These are phyloP conservation scores for Phyllosticta paracitricarpa DNA, from an alignment of 2,329 filamentous ascomycete genomes.

Conservation along the genomic window DNA sequence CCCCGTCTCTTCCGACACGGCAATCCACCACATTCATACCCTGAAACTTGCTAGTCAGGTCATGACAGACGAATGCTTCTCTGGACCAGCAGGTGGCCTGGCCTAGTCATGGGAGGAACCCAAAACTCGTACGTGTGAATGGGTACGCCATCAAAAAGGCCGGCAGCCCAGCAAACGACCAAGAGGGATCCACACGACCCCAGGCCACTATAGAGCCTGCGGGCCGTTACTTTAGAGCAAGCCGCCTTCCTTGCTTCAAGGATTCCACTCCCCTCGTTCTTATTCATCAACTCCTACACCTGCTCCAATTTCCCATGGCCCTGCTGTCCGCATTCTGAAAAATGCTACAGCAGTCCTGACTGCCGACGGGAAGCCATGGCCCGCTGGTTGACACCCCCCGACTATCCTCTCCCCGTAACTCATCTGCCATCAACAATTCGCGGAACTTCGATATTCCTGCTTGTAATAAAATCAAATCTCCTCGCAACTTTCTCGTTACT, in stretches of 20 bases:
- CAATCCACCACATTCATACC: neutral
- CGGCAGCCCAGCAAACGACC: neutral
- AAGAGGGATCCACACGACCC: neutral
- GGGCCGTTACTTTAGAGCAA: neutral
- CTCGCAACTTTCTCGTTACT: neutral
- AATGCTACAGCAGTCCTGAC: neutral
- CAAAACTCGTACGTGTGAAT: neutral
- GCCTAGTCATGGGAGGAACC: neutral
- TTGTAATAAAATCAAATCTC: neutral
- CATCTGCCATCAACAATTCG: slow-evolving; percentile 2
- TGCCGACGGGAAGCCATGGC: slow-evolving; percentile 9
- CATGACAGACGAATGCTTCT: neutral
- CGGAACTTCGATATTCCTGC: neutral
- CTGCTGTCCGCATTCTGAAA: neutral
- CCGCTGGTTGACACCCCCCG: neutral
- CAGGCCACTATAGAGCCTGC: neutral
- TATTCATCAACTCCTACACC: neutral
- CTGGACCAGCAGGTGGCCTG: neutral
- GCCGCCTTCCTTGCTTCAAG: neutral
- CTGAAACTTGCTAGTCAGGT: neutral
- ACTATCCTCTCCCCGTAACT: slow-evolving; percentile 6
- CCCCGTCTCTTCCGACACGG: neutral
- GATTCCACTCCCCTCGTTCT: neutral
- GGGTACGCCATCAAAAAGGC: neutral
- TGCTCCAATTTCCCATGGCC: neutral